These are phyloP conservation scores for Penicillium oxalicum DNA, from an alignment of 2,329 filamentous ascomycete genomes.

Conservation along the genomic window DNA sequence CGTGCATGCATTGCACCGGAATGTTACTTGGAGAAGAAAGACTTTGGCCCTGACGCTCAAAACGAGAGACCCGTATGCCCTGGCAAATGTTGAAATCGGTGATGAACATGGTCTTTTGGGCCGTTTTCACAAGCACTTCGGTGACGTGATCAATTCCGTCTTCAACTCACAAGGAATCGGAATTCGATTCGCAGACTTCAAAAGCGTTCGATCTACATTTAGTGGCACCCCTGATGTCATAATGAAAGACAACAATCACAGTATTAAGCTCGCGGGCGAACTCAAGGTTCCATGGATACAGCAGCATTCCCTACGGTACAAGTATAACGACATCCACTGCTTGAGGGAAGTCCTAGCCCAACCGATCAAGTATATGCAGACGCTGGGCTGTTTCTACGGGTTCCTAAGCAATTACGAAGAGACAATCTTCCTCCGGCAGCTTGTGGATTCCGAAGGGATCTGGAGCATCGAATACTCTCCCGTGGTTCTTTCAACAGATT, in stretches of 20 bases:
- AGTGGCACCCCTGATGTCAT: not conserved
- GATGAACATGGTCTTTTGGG: constrained; percentile 1
- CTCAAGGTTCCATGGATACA: not conserved
- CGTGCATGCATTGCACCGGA: not conserved
- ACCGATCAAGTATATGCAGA: not conserved
- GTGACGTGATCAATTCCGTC: not conserved
- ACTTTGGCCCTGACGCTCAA: not conserved
- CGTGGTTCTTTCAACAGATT: not conserved
- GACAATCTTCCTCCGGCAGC: not conserved
- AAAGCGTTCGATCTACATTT: not conserved
- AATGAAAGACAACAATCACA: not conserved
- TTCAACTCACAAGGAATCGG: not conserved
- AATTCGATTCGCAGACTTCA: not conserved
- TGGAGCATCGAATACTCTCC: not conserved
- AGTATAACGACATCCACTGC: not conserved
- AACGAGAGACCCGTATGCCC: not conserved
- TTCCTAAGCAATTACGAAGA: not conserved
- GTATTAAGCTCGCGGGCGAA: not conserved
- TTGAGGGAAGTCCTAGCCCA: not conserved
- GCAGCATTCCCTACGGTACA: not conserved
- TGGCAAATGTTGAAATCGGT: not conserved
- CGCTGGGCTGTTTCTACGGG: not conserved
- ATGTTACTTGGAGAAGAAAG: not conserved
- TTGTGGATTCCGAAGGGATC: not conserved
- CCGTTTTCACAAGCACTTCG: constrained; percentile 2